A percentile compares a stretch with the other conserved stretches of the same genome.
Conservation (phyloP, 2,329 filamentous ascomycete genomes). For the Achaetomium macrosporum region DNA sequence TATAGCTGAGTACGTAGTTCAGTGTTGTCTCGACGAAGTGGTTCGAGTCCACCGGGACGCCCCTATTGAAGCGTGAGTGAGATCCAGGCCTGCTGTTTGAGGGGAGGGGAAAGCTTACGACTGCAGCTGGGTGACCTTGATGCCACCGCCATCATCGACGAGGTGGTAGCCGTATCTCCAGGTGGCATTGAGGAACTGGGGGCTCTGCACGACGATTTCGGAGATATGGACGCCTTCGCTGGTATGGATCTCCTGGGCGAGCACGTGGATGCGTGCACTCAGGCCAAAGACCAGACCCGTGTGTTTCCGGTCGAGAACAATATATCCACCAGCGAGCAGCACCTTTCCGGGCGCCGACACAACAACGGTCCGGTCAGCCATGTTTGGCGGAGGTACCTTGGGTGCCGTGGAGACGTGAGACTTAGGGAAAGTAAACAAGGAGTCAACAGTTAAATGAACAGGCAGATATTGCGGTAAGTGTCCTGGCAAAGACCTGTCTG, state of each 20-base stretch:
- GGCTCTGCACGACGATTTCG: conserved; percentile 81
- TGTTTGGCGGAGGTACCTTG: background rate
- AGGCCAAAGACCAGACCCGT: conserved; percentile 69
- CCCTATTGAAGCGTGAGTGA: conserved; percentile 31
- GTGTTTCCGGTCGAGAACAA: conserved; percentile 83
- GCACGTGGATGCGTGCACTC: conserved; percentile 60
- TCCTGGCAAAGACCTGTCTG: too few species aligned
- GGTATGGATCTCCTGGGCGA: conserved; percentile 52
- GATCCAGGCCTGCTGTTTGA: background rate
- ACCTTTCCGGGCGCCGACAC: conserved; percentile 96
- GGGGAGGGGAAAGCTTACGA: conserved; percentile 51
- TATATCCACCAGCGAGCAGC: conserved; percentile 86
- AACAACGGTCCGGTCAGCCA: conserved; percentile 41
- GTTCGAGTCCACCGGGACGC: conserved; percentile 51
- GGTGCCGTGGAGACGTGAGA: background rate
- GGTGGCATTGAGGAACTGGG: conserved; percentile 79
- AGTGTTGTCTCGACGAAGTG: conserved; percentile 90
- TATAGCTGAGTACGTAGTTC: conserved; percentile 80
- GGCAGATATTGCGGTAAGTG: too few species aligned
- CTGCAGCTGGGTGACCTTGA: conserved; percentile 72
- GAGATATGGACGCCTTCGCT: conserved; percentile 57
- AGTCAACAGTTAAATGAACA: too few species aligned
- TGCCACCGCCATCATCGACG: conserved; percentile 66
- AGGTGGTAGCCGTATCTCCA: conserved; percentile 83
- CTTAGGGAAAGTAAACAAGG: background rate